phyloP scores from a whole-genome alignment of 1,284 basidiomycete genomes.

The Singerocomus rubriflavus region DNA sequence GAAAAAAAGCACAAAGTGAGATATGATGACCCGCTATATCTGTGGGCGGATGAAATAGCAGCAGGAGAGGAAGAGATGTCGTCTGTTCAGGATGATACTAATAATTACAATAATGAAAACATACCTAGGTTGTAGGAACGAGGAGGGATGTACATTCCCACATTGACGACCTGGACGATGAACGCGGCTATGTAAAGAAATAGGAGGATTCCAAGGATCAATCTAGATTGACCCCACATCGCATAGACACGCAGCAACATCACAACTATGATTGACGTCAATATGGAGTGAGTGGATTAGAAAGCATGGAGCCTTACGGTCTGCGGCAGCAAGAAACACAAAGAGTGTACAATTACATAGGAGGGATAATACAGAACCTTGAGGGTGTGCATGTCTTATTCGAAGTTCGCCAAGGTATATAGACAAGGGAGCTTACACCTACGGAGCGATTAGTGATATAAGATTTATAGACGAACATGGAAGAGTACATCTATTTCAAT shows the following conservation, averaged over 20 bases:
- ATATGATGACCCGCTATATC: background rate
- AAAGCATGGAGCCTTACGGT: background rate
- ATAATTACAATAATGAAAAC: background rate
- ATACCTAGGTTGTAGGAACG: background rate
- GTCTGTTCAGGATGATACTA: background rate
- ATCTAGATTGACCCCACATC: constrained; percentile 10
- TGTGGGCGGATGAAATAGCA: background rate
- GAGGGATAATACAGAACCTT: constrained; percentile 7
- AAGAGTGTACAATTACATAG: constrained; percentile 12
- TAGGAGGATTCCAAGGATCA: constrained; percentile 6
- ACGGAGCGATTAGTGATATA: no score
- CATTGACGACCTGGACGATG: constrained; percentile 4
- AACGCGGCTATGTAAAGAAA: background rate
- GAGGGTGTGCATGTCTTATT: background rate
- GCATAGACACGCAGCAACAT: constrained; percentile 17
- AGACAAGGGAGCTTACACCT: no score
- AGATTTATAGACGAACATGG: no score
- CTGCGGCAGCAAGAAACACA: constrained; percentile 12
- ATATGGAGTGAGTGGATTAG: no score
- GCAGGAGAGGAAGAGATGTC: background rate
- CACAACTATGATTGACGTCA: constrained; percentile 8
- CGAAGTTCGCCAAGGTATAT: no score
- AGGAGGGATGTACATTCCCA: background rate
- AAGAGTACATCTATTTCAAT: no score
- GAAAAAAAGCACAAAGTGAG: background rate